Evolutionary conservation across 129 eudicot genomes (phyloP).

Genomic region (Apium graveolens): DNA sequence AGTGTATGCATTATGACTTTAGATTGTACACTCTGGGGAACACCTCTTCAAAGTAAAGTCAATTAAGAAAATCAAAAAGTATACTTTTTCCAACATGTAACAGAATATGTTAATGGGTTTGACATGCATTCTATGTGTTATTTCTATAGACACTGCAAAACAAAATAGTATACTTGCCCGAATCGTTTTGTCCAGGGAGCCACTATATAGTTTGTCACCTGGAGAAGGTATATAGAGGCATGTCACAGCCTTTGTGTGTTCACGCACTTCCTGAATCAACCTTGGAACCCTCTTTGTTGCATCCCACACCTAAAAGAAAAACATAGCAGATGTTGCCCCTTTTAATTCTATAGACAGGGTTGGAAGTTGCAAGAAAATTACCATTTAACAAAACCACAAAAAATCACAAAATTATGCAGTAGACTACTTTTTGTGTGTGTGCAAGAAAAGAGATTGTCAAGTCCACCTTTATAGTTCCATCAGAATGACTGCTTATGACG

Average conservation of each 20-base stretch:
- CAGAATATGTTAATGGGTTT: neutral
- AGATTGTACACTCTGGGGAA: neutral
- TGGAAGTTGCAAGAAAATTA: neutral
- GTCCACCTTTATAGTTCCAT: conserved; percentile 76
- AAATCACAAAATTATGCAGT: neutral
- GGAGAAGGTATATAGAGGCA: conserved; percentile 54
- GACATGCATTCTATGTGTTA: neutral
- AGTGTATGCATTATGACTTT: neutral
- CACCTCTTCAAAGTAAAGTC: neutral
- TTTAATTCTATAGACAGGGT: neutral
- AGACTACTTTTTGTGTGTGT: neutral
- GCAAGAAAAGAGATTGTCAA: neutral
- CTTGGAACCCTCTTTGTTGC: conserved; percentile 41
- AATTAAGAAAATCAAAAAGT: neutral
- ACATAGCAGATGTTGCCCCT: neutral
- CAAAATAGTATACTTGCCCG: conserved; percentile 32
- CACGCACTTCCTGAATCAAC: conserved; percentile 66
- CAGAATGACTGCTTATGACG: conserved; percentile 65
- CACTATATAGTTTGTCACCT: conserved; percentile 58
- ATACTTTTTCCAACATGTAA: neutral
- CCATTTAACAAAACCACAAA: neutral
- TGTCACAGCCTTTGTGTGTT: conserved; percentile 66
- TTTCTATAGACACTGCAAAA: neutral
- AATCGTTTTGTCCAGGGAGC: conserved; percentile 78
- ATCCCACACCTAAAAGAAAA: conserved; percentile 61